A percentile compares a stretch with the other conserved stretches of the same genome.
Conservation (phyloP, 129 eudicot genomes). For the Tanacetum coccineum region DNA sequence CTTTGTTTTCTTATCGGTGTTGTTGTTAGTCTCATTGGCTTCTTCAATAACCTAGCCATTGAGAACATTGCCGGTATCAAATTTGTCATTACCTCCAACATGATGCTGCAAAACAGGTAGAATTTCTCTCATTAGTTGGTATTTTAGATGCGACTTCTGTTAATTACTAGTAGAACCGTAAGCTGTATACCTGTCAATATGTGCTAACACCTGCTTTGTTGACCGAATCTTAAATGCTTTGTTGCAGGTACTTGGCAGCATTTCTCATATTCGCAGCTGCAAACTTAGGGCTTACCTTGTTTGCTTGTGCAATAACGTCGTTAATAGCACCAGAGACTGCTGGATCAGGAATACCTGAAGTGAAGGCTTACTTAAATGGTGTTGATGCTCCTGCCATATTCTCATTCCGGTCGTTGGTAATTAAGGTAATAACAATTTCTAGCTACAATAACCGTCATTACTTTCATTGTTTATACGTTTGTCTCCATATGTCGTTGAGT, state of each 20-base stretch:
- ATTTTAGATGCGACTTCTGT: slow-evolving; percentile 11
- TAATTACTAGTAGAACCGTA: slow-evolving; percentile 1
- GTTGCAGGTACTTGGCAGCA: slow-evolving; percentile 58
- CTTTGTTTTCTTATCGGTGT: slow-evolving; percentile 67
- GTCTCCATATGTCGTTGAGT: slow-evolving; percentile 10
- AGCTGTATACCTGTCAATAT: neutral
- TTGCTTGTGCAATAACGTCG: slow-evolving; percentile 66
- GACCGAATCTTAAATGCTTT: slow-evolving; percentile 13
- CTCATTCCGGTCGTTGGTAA: slow-evolving; percentile 56
- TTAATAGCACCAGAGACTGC: slow-evolving; percentile 88
- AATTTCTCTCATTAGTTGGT: neutral
- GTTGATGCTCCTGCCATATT: slow-evolving; percentile 94
- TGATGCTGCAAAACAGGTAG: slow-evolving; percentile 69
- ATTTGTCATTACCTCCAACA: slow-evolving; percentile 81
- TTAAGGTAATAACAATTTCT: slow-evolving; percentile 50
- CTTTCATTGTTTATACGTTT: neutral
- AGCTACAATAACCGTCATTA: neutral
- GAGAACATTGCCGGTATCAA: slow-evolving; percentile 84
- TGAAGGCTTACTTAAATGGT: slow-evolving; percentile 93
- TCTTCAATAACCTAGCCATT: slow-evolving; percentile 76
- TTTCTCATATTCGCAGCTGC: slow-evolving; percentile 67
- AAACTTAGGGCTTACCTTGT: slow-evolving; percentile 74
- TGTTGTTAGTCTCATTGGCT: slow-evolving; percentile 58
- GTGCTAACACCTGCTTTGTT: neutral
- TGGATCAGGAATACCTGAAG: slow-evolving; percentile 98